Evolutionary conservation across 108 stramenopile genomes (phyloP), one percentile per base, ranked within the genome.

Genomic region (Nitzschia sp.): DNA sequence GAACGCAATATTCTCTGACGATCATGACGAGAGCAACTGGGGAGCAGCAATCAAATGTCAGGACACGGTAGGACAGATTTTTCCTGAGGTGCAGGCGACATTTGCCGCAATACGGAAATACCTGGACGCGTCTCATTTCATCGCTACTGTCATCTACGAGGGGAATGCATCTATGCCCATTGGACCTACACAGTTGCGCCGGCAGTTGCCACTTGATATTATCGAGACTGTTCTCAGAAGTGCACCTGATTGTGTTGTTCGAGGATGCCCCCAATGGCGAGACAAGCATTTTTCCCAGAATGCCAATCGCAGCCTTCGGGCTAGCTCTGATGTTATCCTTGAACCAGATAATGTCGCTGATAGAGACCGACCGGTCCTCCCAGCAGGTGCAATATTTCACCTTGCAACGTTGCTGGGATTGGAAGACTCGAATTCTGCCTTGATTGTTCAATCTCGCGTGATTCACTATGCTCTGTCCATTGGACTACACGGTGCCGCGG

Each of bases 261-360:
- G 76, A 38, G 82, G 86, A 26, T 83, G 85, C 51, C 71, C 78
- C 26, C 82, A 77, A 50, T 90, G 89, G 89, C 26, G 61, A 17
- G 76, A 90, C 42, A 26, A 59, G 17, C 44, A n/a, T 34, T 76
- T 71, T 54, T 61, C 75, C 6, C 11, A 9, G 26, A 41, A 69
- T 8, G 75, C 80, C 7, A 83, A 80, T 41, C 29, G 51, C 20
- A 78, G 11, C 6, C 38, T 75, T 22, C 60, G 62, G 26, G 38
- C 50, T 7, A 19, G 22, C 21, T 53, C 22, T 34, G 51, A 63
- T 25, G 24, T 2, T 0, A n/a, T 60, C 2, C 41, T 19, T 26
- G 56, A 59, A 20, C 21, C 37, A 11, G 15, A 51, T 10, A 19
- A 9, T 7, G 26, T 63, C 6, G 70, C 52, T 43, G 58, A 56